Evolutionary conservation across 768 basidiomycete genomes (phyloP).

Genomic region (Macrocybe gigantea): DNA sequence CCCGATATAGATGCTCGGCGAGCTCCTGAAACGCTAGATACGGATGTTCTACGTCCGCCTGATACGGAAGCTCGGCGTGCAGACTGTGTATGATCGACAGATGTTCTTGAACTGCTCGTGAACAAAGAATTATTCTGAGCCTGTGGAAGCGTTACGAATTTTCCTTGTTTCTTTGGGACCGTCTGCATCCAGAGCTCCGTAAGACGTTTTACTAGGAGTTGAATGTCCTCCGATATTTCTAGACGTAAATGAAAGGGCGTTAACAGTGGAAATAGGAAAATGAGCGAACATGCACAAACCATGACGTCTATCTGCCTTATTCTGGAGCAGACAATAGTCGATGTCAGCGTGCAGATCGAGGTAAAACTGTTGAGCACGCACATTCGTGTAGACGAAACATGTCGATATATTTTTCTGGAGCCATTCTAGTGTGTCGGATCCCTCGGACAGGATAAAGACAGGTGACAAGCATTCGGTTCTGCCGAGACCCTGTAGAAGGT

Average conservation of each 20-base stretch:
- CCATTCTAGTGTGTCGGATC: no score
- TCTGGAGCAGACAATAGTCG: no score
- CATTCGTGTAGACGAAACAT: no score
- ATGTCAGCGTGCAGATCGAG: no score
- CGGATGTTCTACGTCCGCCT: slow-evolving; percentile 2
- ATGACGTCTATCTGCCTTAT: no score
- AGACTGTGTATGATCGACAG: background rate
- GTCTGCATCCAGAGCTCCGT: background rate
- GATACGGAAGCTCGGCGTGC: background rate
- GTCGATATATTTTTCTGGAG: no score
- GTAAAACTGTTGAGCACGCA: no score
- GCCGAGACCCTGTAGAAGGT: no score
- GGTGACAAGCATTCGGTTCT: no score
- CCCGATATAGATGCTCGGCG: no score
- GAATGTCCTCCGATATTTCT: background rate
- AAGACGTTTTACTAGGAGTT: background rate
- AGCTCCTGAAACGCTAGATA: background rate
- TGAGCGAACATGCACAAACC: no score
- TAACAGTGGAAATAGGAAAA: background rate
- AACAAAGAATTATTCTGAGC: background rate
- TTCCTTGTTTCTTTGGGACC: background rate
- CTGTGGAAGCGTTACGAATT: background rate
- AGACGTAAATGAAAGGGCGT: background rate
- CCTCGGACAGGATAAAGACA: no score
- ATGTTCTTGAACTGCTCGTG: background rate